phyloP scores from a whole-genome alignment of 441 rosid genomes.

The Populus hybrid region DNA sequence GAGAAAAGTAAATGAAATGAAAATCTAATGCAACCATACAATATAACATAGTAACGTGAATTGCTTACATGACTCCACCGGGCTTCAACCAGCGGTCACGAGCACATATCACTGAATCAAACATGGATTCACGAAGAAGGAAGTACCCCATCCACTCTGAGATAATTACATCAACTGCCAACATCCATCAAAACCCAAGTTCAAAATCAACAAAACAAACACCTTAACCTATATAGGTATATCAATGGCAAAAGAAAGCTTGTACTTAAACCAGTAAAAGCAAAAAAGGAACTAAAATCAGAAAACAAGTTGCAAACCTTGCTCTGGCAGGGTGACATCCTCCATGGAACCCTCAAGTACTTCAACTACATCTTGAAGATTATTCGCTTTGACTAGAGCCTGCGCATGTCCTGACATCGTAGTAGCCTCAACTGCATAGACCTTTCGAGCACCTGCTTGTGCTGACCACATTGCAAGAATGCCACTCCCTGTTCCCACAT shows the following conservation, averaged over 20 bases:
- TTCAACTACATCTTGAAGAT: conserved; percentile 70
- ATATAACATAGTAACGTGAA: not conserved
- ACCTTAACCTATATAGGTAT: not conserved
- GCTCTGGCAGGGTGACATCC: conserved; percentile 81
- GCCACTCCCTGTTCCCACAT: conserved; percentile 98
- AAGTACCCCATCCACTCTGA: conserved; percentile 99
- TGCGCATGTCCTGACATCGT: conserved; percentile 94
- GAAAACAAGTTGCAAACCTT: conserved; percentile 42
- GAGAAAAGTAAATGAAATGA: not conserved
- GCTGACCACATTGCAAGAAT: conserved; percentile 99
- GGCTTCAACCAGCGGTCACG: conserved; percentile 98
- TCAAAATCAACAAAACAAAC: not conserved
- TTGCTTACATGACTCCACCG: conserved; percentile 81
- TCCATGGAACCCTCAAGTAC: conserved; percentile 88
- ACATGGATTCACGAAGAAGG: conserved; percentile 95
- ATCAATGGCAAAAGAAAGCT: not conserved
- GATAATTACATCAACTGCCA: conserved; percentile 93
- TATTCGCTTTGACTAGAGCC: conserved; percentile 66
- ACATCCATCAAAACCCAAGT: conserved; percentile 3
- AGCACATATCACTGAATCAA: conserved; percentile 95
- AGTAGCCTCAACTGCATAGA: conserved; percentile 95
- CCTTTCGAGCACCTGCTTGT: conserved; percentile 96
- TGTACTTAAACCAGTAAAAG: not conserved
- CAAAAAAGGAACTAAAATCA: not conserved
- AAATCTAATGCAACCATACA: not conserved